phyloP scores from a whole-genome alignment of 2,329 filamentous ascomycete species.

The Tolypocladium album region DNA sequence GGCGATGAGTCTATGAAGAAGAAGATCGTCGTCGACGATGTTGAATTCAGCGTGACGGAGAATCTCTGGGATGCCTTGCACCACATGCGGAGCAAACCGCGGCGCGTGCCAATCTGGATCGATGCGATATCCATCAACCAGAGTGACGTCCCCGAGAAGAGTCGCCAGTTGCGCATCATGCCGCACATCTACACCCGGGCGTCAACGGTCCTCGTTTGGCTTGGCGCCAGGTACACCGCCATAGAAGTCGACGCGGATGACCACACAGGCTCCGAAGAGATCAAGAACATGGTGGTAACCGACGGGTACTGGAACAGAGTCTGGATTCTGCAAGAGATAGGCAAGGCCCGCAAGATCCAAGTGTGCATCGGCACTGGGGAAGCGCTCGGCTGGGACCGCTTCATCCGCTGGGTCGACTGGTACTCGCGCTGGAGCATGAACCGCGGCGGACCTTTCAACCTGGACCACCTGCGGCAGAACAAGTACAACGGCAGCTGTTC shows the following conservation, averaged over 20 bases:
- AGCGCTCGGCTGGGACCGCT: constrained; percentile 2
- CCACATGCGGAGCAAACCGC: constrained; percentile 3
- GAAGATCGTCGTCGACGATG: constrained; percentile 5
- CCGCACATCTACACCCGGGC: constrained; percentile 9
- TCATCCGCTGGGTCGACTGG: constrained; percentile 4
- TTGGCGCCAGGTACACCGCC: constrained; percentile 4
- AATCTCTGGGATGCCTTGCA: constrained; percentile 7
- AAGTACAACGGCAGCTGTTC: constrained; percentile 7
- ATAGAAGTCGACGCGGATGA: background rate
- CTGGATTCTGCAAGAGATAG: constrained; percentile 10
- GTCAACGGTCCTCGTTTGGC: constrained; percentile 8
- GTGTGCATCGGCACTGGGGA: constrained; percentile 3
- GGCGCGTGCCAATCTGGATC: constrained; percentile 8
- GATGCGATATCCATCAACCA: constrained; percentile 10
- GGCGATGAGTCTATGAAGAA: constrained; percentile 5
- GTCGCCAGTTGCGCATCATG: constrained; percentile 10
- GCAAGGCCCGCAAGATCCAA: constrained; percentile 5
- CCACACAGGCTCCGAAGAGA: background rate
- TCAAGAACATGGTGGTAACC: constrained; percentile 1
- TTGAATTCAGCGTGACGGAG: constrained; percentile 3
- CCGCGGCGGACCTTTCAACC: constrained; percentile 2
- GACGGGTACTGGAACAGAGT: constrained; percentile 7
- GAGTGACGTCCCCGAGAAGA: constrained; percentile 6
- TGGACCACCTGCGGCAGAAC: constrained; percentile 3
- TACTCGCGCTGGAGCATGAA: constrained; percentile 1